phyloP scores from a whole-genome alignment of 768 basidiomycete species.

The Nidularia sp. region DNA sequence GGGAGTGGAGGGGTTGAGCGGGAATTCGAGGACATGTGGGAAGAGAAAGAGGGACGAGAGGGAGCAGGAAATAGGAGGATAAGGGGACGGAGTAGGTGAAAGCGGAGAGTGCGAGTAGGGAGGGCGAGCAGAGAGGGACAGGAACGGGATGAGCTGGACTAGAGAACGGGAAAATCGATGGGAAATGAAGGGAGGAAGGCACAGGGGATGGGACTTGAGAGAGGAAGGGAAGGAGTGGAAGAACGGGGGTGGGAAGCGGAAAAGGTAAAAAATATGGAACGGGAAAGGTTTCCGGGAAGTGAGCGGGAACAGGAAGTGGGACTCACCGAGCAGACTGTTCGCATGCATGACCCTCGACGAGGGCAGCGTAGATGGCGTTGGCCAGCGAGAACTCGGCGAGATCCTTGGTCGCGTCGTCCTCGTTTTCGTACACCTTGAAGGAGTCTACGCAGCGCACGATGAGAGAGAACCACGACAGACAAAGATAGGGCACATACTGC shows the following conservation, averaged over 20 bases:
- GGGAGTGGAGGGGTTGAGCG: no score
- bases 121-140: background rate
- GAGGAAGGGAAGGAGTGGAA: constrained; percentile 13
- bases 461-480: no score
- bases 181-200: constrained; percentile 46
- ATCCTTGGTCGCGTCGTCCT: constrained; percentile 93
- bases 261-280: constrained; percentile 5
- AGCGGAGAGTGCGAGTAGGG: no score
- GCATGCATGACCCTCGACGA: constrained; percentile 93
- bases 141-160: background rate
- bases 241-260: no score
- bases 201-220: constrained; percentile 99
- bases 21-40: background rate
- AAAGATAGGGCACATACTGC: constrained; percentile 36
- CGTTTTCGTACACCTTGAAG: constrained; percentile 96
- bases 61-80: background rate
- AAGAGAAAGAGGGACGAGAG: background rate
- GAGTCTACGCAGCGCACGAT: background rate
- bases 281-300: background rate
- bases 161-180: background rate
- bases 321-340: constrained; percentile 86
- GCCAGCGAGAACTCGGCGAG: constrained; percentile 94
- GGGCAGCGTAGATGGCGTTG: constrained; percentile 92
- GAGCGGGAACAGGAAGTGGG: background rate
- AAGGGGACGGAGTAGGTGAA: background rate